phyloP scores from a whole-genome alignment of 148 eudicot genomes.

The Pouteria glomerata region DNA sequence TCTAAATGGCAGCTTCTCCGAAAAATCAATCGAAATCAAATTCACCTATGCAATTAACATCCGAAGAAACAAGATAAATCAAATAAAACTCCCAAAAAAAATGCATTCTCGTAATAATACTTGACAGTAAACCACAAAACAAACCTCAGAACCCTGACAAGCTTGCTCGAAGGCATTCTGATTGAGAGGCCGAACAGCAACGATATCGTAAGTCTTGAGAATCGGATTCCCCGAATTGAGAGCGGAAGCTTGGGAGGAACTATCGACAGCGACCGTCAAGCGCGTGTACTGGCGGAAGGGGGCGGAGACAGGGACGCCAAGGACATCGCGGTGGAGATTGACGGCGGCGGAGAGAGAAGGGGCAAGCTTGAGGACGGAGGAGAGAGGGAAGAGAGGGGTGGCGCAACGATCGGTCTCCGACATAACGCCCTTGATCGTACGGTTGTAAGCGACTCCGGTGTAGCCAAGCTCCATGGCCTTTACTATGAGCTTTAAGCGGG shows the following conservation, averaged over 20 bases:
- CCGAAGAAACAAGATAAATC: background rate
- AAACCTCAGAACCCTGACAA: conserved; percentile 63
- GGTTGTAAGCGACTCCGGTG: conserved; percentile 79
- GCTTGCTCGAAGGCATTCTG: conserved; percentile 72
- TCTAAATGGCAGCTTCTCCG: conserved; percentile 70
- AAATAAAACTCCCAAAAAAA: background rate
- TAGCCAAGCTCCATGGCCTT: conserved; percentile 72
- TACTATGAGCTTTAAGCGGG: conserved; percentile 47
- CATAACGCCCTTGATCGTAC: conserved; percentile 64
- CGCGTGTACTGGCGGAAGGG: conserved; percentile 82
- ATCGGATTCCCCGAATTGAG: conserved; percentile 75
- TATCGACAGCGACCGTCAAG: conserved; percentile 57
- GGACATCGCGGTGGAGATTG: conserved; percentile 49
- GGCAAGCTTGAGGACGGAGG: conserved; percentile 39
- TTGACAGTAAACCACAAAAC: background rate
- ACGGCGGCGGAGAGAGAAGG: conserved; percentile 47
- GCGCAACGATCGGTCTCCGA: conserved; percentile 75
- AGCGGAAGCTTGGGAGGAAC: conserved; percentile 45
- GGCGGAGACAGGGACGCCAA: conserved; percentile 28
- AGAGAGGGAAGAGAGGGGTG: conserved; percentile 54
- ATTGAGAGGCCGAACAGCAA: conserved; percentile 71
- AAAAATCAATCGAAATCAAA: conserved; percentile 81
- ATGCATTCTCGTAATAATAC: background rate
- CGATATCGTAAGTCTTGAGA: conserved; percentile 71
- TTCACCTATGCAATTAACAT: conserved; percentile 45